Evolutionary conservation across 2,329 filamentous ascomycete genomes (phyloP), one percentile per base, ranked within the genome.

Genomic region (Lomentospora prolificans): DNA sequence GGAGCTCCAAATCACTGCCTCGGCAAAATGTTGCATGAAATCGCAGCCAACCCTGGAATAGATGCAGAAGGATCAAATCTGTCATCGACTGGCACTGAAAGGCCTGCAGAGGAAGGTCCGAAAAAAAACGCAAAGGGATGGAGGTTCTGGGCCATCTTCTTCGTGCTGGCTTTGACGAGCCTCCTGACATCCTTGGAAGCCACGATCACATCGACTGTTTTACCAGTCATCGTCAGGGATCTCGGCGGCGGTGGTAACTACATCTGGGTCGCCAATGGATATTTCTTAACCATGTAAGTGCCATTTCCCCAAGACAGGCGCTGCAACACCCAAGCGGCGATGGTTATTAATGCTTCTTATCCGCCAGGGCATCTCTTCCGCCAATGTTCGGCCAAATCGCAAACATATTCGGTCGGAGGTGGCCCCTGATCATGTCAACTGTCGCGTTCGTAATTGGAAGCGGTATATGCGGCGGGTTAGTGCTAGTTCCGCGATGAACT

Each of bases 231-330:
- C 27, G 51, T 60, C 14, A 51, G 56, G 12, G 59, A 62, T 25
- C 51, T 67, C 17, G 51, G 57, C 33, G 59, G 60, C 1, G 59
- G 62, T 10, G 52, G 55, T 1, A 25, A 57, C 28, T 65, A 61
- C 56, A 62, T 67, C 25, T 67, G 65, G 65, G 56, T 62, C 8
- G 57, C 60, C 8, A 64, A 66, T 46, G 61, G 44, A 39, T 66
- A 62, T 52, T 61, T 64, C 44, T 50, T 65, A 46, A 59, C 60
- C 50, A 58, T 58, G 61, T 64, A 50, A 57, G 59, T 48, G 25
- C 41, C 4, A 12, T 7, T n/a, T 17, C 12, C 33, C 33, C 12
- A 14, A 14, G 14, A 14, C 33, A n/a, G n/a, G n/a, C 12, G 33
- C 17, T 39, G 33, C 33, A n/a, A 5, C 12, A n/a, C 9, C 33